Percentiles rank a stretch among this genome's conserved stretches.
Evolutionary conservation across 129 eudicot genomes (phyloP).

Genomic region (Escallonia rubra): DNA sequence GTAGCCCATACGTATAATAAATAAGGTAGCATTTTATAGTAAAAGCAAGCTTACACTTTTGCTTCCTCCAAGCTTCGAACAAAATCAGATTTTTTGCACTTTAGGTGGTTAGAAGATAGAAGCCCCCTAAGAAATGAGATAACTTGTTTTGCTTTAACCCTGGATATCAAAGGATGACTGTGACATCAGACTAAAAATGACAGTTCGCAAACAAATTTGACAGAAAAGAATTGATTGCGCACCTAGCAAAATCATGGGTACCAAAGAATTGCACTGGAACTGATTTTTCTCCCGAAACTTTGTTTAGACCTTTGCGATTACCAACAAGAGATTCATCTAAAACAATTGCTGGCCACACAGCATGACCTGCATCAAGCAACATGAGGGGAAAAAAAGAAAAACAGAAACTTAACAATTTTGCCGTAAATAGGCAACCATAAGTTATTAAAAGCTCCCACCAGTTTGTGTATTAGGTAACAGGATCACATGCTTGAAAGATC

Average conservation of each 20-base stretch:
- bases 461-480: no score
- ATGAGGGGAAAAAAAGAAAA: not conserved
- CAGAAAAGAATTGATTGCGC: conserved; percentile 1
- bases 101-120: conserved; percentile 70
- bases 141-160: conserved; percentile 71
- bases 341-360: conserved; percentile 93
- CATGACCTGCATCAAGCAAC: conserved; percentile 53
- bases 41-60: conserved; percentile 48
- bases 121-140: conserved; percentile 87
- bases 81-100: conserved; percentile 78
- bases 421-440: not conserved
- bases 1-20: no score
- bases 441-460: no score
- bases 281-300: conserved; percentile 70
- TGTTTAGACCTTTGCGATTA: conserved; percentile 65
- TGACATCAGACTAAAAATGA: not conserved
- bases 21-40: no score
- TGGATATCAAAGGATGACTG: conserved; percentile 32
- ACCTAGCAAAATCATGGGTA: conserved; percentile 98
- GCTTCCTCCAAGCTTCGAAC: conserved; percentile 87
- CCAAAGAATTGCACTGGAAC: conserved; percentile 94
- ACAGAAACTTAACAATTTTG: not conserved
- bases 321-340: conserved; percentile 68
- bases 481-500: no score
- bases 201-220: not conserved